Evolutionary conservation across 1,139 yeast species (phyloP).

Genomic region (Yamadazyma kanchanaburiensis): DNA sequence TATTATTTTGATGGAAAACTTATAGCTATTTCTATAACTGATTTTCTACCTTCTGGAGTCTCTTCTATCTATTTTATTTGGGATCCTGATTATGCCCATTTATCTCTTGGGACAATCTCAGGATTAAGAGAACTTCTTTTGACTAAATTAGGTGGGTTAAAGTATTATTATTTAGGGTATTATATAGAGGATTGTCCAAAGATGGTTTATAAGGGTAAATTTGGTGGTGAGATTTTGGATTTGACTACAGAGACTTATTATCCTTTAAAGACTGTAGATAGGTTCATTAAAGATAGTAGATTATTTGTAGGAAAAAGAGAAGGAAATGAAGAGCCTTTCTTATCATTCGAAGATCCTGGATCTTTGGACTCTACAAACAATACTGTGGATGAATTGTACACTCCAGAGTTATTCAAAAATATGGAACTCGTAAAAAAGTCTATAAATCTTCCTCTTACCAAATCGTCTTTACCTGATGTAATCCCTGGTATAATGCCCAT

Average conservation of each 20-base stretch:
- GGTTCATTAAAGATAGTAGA: slow-evolving; percentile 33
- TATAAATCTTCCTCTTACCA: slow-evolving; percentile 14
- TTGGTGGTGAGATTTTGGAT: slow-evolving; percentile 72
- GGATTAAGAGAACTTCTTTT: slow-evolving; percentile 69
- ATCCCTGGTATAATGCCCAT: slow-evolving; percentile 53
- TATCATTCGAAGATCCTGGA: slow-evolving; percentile 7
- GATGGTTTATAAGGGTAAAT: slow-evolving; percentile 78
- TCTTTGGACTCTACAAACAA: slow-evolving; percentile 11
- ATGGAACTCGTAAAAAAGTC: slow-evolving; percentile 22
- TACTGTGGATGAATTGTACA: slow-evolving; percentile 36
- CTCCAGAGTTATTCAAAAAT: slow-evolving; percentile 15
- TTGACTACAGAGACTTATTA: slow-evolving; percentile 43
- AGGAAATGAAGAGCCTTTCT: slow-evolving; percentile 4
- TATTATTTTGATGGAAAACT: slow-evolving; percentile 63
- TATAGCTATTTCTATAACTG: slow-evolving; percentile 76
- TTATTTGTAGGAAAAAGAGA: slow-evolving; percentile 35
- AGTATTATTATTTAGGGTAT: slow-evolving; percentile 70
- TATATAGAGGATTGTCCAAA: slow-evolving; percentile 77
- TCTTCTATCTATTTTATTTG: slow-evolving; percentile 87
- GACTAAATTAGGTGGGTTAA: slow-evolving; percentile 36
- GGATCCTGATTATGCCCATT: slow-evolving; percentile 74
- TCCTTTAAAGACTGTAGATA: slow-evolving; percentile 34
- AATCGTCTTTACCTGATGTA: slow-evolving; percentile 33
- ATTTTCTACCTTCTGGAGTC: slow-evolving; percentile 70
- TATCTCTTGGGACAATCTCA: slow-evolving; percentile 76